phyloP scores from a whole-genome alignment of 1,284 basidiomycete species.

The Tylopilus sp. region DNA sequence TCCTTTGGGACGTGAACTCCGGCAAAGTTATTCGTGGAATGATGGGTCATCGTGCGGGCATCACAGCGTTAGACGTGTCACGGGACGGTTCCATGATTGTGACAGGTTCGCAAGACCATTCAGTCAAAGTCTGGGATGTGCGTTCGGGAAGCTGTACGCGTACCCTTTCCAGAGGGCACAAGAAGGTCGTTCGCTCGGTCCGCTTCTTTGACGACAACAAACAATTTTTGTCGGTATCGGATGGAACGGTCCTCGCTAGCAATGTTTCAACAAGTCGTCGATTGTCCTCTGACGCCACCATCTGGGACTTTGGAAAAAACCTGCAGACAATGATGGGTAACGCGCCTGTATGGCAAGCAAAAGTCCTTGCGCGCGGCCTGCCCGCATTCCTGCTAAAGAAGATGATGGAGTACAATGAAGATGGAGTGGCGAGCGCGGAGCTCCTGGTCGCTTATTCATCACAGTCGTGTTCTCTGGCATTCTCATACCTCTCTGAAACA shows the following conservation, averaged over 20 bases:
- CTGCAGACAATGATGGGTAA: slow-evolving; percentile 11
- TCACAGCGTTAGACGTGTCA: slow-evolving; percentile 17
- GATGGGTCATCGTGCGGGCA: slow-evolving; percentile 20
- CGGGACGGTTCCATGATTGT: slow-evolving; percentile 19
- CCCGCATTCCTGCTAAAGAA: slow-evolving; percentile 17
- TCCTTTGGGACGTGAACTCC: slow-evolving; percentile 15
- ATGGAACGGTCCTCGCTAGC: slow-evolving; percentile 12
- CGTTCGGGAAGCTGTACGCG: slow-evolving; percentile 21
- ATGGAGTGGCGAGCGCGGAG: background rate
- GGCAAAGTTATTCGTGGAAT: slow-evolving; percentile 22
- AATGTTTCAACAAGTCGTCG: slow-evolving; percentile 11
- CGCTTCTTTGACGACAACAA: slow-evolving; percentile 21
- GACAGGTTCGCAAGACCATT: slow-evolving; percentile 23
- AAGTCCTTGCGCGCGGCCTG: slow-evolving; percentile 11
- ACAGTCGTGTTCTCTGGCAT: slow-evolving; percentile 16
- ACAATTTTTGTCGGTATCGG: slow-evolving; percentile 18
- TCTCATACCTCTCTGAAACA: slow-evolving; percentile 11
- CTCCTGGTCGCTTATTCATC: slow-evolving; percentile 16
- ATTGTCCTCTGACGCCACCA: slow-evolving; percentile 7
- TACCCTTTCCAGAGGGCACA: slow-evolving; percentile 19
- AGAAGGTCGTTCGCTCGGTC: slow-evolving; percentile 17
- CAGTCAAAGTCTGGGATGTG: slow-evolving; percentile 28
- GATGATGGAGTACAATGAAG: background rate
- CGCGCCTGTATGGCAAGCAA: slow-evolving; percentile 19
- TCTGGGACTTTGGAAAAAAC: slow-evolving; percentile 16